phyloP scores from a whole-genome alignment of 345 rosid species.

The Rhodamnia rubescens region DNA sequence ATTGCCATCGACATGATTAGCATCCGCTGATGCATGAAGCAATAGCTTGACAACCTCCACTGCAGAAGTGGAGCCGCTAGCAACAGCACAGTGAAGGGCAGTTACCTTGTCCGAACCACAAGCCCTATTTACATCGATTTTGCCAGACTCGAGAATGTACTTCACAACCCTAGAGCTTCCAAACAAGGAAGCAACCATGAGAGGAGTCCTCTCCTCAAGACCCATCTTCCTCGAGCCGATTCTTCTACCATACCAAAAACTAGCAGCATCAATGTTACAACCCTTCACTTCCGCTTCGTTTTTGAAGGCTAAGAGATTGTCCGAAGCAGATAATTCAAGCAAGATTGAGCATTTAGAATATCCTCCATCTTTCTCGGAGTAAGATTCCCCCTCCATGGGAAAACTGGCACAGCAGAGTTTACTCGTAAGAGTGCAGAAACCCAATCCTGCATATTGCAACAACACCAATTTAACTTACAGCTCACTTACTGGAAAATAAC shows the following conservation, averaged over 20 bases:
- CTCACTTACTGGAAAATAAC: neutral
- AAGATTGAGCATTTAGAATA: conserved; percentile 27
- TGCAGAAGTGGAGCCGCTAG: conserved; percentile 47
- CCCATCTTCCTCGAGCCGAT: conserved; percentile 81
- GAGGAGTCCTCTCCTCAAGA: conserved; percentile 69
- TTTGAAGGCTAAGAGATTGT: conserved; percentile 46
- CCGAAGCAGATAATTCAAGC: conserved; percentile 71
- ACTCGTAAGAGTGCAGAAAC: conserved; percentile 36
- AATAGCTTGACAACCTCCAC: conserved; percentile 53
- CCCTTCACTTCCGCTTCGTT: conserved; percentile 39
- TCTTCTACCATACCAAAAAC: conserved; percentile 73
- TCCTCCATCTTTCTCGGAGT: conserved; percentile 13
- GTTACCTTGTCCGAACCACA: conserved; percentile 70
- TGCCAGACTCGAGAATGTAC: conserved; percentile 41
- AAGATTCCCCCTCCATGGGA: conserved; percentile 35
- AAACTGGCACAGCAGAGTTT: conserved; percentile 17
- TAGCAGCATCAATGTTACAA: conserved; percentile 33
- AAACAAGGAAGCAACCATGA: conserved; percentile 75
- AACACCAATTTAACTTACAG: neutral
- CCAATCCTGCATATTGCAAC: conserved; percentile 29
- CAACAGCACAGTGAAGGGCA: conserved; percentile 91
- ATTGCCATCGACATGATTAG: conserved; percentile 35
- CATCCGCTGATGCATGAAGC: conserved; percentile 60
- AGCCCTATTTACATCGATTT: conserved; percentile 46
- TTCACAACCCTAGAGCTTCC: conserved; percentile 54